Percentiles rank a stretch among this genome's conserved stretches.
phyloP scores from a whole-genome alignment of 2,329 filamentous ascomycete genomes.

The Botrytis squamosa region DNA sequence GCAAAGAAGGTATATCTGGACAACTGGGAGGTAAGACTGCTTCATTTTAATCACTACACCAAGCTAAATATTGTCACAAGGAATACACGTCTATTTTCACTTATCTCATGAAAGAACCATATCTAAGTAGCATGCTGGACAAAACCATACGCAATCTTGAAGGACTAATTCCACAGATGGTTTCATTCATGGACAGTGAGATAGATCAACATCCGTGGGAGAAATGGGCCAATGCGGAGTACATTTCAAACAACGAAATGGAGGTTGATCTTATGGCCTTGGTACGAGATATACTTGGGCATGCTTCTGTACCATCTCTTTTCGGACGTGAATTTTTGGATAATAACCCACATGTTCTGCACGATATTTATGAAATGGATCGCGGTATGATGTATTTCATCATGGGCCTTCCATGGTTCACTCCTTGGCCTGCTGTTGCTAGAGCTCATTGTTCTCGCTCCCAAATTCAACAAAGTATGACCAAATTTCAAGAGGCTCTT shows the following conservation, averaged over 20 bases:
- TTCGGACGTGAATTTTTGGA: slow-evolving; percentile 52
- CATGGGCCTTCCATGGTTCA: slow-evolving; percentile 54
- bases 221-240: slow-evolving; percentile 47
- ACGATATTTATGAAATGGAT: slow-evolving; percentile 57
- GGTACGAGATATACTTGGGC: slow-evolving; percentile 56
- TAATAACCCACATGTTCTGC: slow-evolving; percentile 51
- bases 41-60: slow-evolving; percentile 23
- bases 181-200: slow-evolving; percentile 57
- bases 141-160: slow-evolving; percentile 43
- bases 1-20: slow-evolving; percentile 31
- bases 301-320: slow-evolving; percentile 49
- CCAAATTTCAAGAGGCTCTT: slow-evolving; percentile 46
- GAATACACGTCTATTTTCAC: slow-evolving; percentile 25
- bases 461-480: slow-evolving; percentile 43
- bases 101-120: slow-evolving; percentile 48
- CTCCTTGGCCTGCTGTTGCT: slow-evolving; percentile 51
- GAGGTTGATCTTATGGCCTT: slow-evolving; percentile 53
- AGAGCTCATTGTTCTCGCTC: slow-evolving; percentile 48
- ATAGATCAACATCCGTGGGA: slow-evolving; percentile 66
- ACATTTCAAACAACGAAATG: slow-evolving; percentile 46
- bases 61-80: slow-evolving; percentile 26
- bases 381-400: slow-evolving; percentile 52
- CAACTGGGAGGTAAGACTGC: slow-evolving; percentile 39
- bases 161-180: slow-evolving; percentile 51
- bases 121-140: slow-evolving; percentile 45